phyloP scores from a whole-genome alignment of 75 land plant species.

The Cunninghamia lanceolata region DNA sequence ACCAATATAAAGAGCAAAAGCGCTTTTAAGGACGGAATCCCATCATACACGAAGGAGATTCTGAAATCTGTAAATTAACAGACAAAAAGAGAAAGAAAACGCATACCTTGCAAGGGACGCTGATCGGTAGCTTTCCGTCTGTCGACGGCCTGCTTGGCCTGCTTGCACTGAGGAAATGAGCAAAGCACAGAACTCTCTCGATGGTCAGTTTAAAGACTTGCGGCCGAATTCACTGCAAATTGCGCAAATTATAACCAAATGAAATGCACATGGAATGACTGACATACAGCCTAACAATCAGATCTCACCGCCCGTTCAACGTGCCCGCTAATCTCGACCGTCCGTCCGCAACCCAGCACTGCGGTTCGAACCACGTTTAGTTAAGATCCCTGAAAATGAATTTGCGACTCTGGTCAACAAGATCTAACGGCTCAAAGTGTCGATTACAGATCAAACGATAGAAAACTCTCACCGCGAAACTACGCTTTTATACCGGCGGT shows the following conservation, averaged over 20 bases:
- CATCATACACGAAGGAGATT: not conserved
- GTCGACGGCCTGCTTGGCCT: not conserved
- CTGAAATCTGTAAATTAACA: not conserved
- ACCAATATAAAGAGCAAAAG: not conserved
- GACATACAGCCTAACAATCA: not conserved
- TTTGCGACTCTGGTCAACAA: not conserved
- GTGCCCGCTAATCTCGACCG: not conserved
- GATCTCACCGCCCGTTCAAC: not conserved
- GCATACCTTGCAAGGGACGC: not conserved
- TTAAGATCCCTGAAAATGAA: not conserved
- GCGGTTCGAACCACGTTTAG: not conserved
- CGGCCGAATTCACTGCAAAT: not conserved
- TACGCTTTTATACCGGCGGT: not conserved
- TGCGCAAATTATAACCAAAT: not conserved
- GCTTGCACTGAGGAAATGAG: not conserved
- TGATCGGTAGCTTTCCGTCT: not conserved
- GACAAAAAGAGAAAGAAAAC: not conserved
- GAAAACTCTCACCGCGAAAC: not conserved
- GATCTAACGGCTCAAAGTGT: not conserved
- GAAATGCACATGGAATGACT: not conserved
- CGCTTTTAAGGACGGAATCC: not conserved
- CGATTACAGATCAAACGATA: too few relatives aligned
- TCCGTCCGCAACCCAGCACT: not conserved
- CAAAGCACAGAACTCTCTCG: not conserved
- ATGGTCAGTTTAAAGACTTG: not conserved